Base-by-base conservation (phyloP, 306 rosid species). In the Quercus rubra region DNA sequence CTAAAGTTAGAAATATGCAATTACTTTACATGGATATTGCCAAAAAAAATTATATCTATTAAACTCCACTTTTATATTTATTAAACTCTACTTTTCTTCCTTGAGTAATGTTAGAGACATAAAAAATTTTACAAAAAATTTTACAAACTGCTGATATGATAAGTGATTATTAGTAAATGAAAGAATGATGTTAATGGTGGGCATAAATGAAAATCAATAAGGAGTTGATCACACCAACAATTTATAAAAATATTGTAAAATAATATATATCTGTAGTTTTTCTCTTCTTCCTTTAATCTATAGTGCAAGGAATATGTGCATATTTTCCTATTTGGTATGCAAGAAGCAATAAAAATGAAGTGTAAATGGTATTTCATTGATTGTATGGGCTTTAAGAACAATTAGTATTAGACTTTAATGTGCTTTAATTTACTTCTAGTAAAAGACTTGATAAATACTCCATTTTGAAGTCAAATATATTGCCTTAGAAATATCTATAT, bases 391-490 rank as follows among this genome's bases (percentile, higher is more conserved):
- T 20, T 80, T 62, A 21, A 31, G 55, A 52, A 51, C 14, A 62
- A 35, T 25, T 9, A 43, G 10, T 43, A 28, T 10, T 10, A 67
- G 19, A n/a, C 25, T 80, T 58, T 15, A 68, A 12, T 49, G 86
- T 64, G 59, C 17, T 70, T 70, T 62, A 6, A 55, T 49, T 3
- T 12, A 49, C 54, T 49, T 49, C 54, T 49, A 49, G 5, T 3
- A 78, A 71, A 71, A 58, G 23, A 71, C 77, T 58, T 71, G 55
- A 66, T 38, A 35, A 74, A 63, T 80, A 49, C 17, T 49, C 17
- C 54, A 49, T 49, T 49, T 49, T 10, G 54, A 49, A 49, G 54
- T 79, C 78, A 17, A 66, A 7, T 35, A 18, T 11, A n/a, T 20
- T 57, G 17, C 54, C 54, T 49, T 1, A 12, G 0, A 49, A 49